These are phyloP conservation scores for Fusarium begoniae DNA, from an alignment of 2,329 filamentous ascomycete genomes.

Conservation along the genomic window DNA sequence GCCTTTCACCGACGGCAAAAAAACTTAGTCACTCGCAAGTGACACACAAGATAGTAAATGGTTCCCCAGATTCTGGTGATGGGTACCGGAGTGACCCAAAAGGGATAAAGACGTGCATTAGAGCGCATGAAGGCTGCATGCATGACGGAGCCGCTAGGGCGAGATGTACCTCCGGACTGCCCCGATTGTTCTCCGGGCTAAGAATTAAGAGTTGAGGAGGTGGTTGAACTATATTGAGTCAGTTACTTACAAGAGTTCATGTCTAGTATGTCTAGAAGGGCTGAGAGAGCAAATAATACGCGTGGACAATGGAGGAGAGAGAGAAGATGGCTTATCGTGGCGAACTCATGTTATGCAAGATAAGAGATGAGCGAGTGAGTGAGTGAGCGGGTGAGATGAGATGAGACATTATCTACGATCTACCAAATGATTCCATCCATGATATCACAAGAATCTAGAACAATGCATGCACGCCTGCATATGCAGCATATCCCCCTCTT, in stretches of 20 bases:
- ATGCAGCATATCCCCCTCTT: neutral
- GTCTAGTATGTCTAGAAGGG: neutral
- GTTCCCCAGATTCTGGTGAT: constrained; percentile 35
- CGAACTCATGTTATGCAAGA: constrained; percentile 1
- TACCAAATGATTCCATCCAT: constrained; percentile 20
- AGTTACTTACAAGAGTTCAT: neutral
- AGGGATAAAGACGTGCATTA: constrained; percentile 30
- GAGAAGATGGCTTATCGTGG: neutral
- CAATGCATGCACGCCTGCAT: neutral
- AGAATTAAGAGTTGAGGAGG: neutral
- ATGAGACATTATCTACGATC: neutral
- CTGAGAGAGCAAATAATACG: neutral
- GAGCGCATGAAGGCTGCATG: constrained; percentile 14
- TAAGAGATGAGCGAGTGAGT: neutral
- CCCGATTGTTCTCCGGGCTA: constrained; percentile 12
- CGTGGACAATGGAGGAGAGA: neutral
- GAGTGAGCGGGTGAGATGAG: neutral
- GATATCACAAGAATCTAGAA: constrained; percentile 15
- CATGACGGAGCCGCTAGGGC: constrained; percentile 9
- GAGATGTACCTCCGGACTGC: constrained; percentile 17
- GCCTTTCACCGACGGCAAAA: constrained; percentile 25
- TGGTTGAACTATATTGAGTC: constrained; percentile 7
- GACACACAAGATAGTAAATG: neutral
- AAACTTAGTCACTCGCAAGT: constrained; percentile 15
- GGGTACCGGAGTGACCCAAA: constrained; percentile 35